phyloP scores from a whole-genome alignment of 805 yeast genomes.

The Blastobotrys americana region DNA sequence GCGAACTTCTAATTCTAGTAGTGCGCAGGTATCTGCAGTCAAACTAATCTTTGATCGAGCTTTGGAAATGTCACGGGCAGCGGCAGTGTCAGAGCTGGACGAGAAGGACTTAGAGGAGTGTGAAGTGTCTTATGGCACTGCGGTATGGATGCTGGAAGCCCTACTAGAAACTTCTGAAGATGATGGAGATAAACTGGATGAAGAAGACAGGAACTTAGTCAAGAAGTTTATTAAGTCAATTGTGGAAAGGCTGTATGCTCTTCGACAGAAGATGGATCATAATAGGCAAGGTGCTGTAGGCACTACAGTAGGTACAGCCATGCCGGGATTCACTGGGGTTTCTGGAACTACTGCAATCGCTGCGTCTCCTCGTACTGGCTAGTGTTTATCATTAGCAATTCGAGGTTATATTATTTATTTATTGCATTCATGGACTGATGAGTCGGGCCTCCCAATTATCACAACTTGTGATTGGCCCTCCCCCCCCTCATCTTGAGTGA shows the following conservation, averaged over 20 bases:
- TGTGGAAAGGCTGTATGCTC: conserved; percentile 66
- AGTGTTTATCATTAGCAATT: too few relatives aligned
- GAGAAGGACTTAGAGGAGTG: conserved; percentile 70
- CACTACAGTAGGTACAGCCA: neutral
- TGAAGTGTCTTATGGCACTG: conserved; percentile 81
- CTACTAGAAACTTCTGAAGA: conserved; percentile 47
- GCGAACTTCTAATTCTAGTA: neutral
- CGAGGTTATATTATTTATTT: too few relatives aligned
- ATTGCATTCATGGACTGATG: too few relatives aligned
- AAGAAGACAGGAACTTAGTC: conserved; percentile 66
- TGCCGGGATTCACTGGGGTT: too few relatives aligned
- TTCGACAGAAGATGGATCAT: conserved; percentile 44
- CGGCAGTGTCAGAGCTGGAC: conserved; percentile 80
- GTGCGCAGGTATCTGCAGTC: conserved; percentile 49
- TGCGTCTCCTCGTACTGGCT: too few relatives aligned
- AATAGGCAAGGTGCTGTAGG: neutral
- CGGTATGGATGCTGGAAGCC: conserved; percentile 94
- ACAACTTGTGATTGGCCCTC: too few relatives aligned
- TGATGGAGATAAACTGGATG: conserved; percentile 43
- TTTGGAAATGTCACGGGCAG: conserved; percentile 81
- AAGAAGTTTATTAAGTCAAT: conserved; percentile 78
- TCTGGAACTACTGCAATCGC: too few relatives aligned
- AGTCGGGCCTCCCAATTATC: too few relatives aligned
- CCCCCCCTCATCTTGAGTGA: too few relatives aligned
- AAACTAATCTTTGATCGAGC: conserved; percentile 88